Evolutionary conservation across 1,284 basidiomycete species (phyloP), one percentile per base, ranked within the genome.

Genomic region (Rhodotorula sp.): DNA sequence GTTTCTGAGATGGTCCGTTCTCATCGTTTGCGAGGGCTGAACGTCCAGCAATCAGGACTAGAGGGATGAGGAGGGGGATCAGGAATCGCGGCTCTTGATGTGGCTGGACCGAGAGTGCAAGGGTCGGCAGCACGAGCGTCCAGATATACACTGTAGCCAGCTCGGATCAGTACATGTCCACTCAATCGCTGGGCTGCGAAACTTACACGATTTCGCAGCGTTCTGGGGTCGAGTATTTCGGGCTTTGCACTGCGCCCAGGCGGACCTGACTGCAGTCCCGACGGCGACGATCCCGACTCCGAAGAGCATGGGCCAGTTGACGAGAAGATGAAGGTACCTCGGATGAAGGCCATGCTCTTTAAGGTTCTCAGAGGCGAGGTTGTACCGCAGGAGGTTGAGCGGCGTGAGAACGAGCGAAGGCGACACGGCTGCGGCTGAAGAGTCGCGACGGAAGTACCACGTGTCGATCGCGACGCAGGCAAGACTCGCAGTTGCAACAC

Each of bases 81-180:
- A 82, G 75, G 66, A 82, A 82, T 20, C 81, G 78, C 16, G 81
- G 78, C 65, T 82, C 81, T 67, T 82, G 81, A 58, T 82, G 81
- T 2, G 81, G 80, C 21, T 78, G 79, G 31, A 80, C 64, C 15
- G 81, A 81, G 4, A 82, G 77, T 23, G 78, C 34, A 2, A 59
- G 34, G 20, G 61, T 46, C 0, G 74, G 70, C 1, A 73, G 23
- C 34, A 67, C 12, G 54, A 72, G 47, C 1, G 62, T 56, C 3
- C 66, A 64, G 14, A 76, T 58, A 29, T 54, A 57, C 1, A 71
- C 74, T 75, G 68, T 14, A 56, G 54, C 54, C 14, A 16, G 54
- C 23, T 52, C 54, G 26, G 31, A 14, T 29, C 49, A 51, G n/a
- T 6, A 54, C 21, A 29, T 23, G 21, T 8, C 21, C 21, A 3